Percentiles rank a stretch among this genome's conserved stretches.
These are phyloP conservation scores for Aspergillus ruber DNA, from an alignment of 2,329 filamentous ascomycete genomes.

Conservation along the genomic window DNA sequence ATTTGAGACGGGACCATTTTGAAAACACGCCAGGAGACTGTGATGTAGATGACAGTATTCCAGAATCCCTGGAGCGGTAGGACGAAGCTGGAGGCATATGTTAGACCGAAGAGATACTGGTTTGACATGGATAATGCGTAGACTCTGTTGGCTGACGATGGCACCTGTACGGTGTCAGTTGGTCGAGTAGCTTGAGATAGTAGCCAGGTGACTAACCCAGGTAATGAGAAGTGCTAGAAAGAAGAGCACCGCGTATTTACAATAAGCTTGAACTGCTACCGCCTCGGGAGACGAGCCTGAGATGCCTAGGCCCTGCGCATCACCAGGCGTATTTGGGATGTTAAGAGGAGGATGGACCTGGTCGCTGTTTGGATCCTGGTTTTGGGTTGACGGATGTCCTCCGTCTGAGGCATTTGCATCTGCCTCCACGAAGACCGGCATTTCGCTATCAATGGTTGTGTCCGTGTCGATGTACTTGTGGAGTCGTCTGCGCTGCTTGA, in stretches of 20 bases:
- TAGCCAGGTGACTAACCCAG: conserved; percentile 16
- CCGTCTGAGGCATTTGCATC: not conserved
- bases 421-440: not conserved
- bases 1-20: not conserved
- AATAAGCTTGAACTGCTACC: not conserved
- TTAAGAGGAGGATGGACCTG: not conserved
- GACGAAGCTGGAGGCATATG: conserved; percentile 63
- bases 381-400: not conserved
- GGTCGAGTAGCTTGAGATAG: not conserved
- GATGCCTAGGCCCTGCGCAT: not conserved
- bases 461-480: not conserved
- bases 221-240: conserved; percentile 29
- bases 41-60: conserved; percentile 68
- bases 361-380: not conserved
- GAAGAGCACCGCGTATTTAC: conserved; percentile 19
- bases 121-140: conserved; percentile 57
- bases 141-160: conserved; percentile 65
- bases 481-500: not conserved
- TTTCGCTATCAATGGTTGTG: not conserved
- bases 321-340: not conserved
- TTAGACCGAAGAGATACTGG: conserved; percentile 49
- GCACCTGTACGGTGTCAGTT: conserved; percentile 36
- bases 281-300: not conserved
- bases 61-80: conserved; percentile 73
- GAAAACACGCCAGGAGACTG: not conserved